Evolutionary conservation across 1,139 yeast species (phyloP).

Genomic region (Zygotorulaspora mrakii): DNA sequence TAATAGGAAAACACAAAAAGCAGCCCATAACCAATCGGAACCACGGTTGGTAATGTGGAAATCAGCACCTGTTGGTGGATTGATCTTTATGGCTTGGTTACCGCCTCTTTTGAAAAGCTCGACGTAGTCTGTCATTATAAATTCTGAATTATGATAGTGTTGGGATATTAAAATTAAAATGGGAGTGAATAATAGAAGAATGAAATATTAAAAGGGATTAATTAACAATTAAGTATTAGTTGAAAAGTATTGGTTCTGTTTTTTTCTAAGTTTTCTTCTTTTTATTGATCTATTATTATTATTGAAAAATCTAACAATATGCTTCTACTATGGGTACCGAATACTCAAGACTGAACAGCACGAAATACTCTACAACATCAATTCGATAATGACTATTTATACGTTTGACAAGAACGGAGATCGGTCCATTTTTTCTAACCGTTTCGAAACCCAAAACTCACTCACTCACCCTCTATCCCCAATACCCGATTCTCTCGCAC

Average conservation of each 20-base stretch:
- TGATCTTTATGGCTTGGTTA: conserved; percentile 25
- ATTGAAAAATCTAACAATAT: too few species aligned
- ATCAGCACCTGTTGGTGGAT: conserved; percentile 25
- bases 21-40: conserved; percentile 34
- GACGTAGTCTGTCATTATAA: conserved; percentile 16
- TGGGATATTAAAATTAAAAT: conserved; percentile 3
- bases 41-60: conserved; percentile 28
- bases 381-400: conserved; percentile 1
- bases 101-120: conserved; percentile 27
- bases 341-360: too few species aligned
- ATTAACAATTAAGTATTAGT: conserved; percentile 5
- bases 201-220: conserved; percentile 2
- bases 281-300: conserved; percentile 1
- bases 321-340: neutral
- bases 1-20: conserved; percentile 39
- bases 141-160: conserved; percentile 1
- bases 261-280: too few species aligned
- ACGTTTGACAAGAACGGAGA: neutral
- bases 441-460: neutral
- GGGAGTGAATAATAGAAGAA: conserved; percentile 4
- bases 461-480: conserved; percentile 2
- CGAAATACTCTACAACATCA: neutral
- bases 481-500: conserved; percentile 2
- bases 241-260: neutral
- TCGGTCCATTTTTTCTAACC: neutral